phyloP scores from a whole-genome alignment of 257 asterid species.

The Solanum appendiculatum region DNA sequence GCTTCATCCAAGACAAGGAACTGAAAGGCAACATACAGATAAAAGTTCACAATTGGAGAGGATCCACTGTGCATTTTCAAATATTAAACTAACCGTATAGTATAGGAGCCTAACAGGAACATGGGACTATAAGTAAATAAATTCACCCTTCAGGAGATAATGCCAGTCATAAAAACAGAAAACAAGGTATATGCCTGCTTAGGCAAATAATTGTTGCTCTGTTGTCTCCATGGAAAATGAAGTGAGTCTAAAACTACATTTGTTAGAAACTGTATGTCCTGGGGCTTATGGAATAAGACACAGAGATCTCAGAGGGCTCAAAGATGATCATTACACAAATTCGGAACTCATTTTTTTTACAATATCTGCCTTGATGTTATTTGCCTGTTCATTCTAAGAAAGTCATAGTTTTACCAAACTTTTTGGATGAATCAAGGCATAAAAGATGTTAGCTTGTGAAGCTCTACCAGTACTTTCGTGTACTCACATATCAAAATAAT shows the following conservation, averaged over 20 bases:
- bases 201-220: not conserved
- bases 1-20: slow-evolving; percentile 97
- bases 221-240: not conserved
- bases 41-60: not conserved
- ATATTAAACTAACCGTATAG: not conserved
- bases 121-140: not conserved
- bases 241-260: not conserved
- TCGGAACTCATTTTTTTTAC: not conserved
- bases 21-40: slow-evolving; percentile 29
- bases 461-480: not conserved
- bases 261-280: not conserved
- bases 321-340: not conserved
- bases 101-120: not conserved
- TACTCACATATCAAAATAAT: not conserved
- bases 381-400: not conserved
- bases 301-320: not conserved
- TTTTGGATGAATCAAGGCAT: not conserved
- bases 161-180: not conserved
- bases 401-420: not conserved
- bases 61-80: not conserved
- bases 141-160: not conserved
- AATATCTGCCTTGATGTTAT: not conserved
- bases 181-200: not conserved
- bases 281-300: not conserved
- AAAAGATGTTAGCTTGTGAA: not conserved